These are phyloP conservation scores for Suillus ampliporus DNA, from an alignment of 768 basidiomycete genomes.

Conservation along the genomic window DNA sequence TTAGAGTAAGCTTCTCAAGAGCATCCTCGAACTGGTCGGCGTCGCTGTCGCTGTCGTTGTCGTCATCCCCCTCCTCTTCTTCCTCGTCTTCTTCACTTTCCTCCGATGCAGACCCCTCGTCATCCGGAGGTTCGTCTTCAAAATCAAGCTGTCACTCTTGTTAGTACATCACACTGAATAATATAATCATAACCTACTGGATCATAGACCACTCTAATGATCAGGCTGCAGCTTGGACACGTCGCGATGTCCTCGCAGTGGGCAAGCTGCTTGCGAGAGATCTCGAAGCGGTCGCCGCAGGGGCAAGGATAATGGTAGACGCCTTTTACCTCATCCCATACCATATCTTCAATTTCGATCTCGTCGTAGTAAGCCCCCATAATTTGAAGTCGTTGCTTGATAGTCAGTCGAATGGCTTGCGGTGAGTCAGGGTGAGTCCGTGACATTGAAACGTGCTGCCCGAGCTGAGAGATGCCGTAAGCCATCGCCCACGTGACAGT, in stretches of 20 bases:
- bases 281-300: slow-evolving; percentile 98
- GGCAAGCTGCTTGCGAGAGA: slow-evolving; percentile 81
- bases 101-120: slow-evolving; percentile 37
- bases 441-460: too few relatives aligned
- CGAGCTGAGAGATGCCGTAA: too few relatives aligned
- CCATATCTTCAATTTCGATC: slow-evolving; percentile 97
- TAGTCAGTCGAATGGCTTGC: too few relatives aligned
- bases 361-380: slow-evolving; percentile 96
- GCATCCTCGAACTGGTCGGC: slow-evolving; percentile 66
- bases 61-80: too few relatives aligned
- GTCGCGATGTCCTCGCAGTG: slow-evolving; percentile 94
- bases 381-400: background rate
- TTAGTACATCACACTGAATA: background rate
- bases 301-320: slow-evolving; percentile 98
- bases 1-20: slow-evolving; percentile 58
- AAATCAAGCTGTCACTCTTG: slow-evolving; percentile 68
- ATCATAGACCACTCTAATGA: slow-evolving; percentile 93
- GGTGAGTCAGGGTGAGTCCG: too few relatives aligned
- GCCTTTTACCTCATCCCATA: slow-evolving; percentile 79
- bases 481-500: too few relatives aligned
- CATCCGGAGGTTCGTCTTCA: slow-evolving; percentile 75
- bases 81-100: slow-evolving; percentile 47
- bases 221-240: slow-evolving; percentile 94
- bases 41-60: slow-evolving; percentile 44
- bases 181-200: slow-evolving; percentile 63